A percentile compares a stretch with the other conserved stretches of the same genome.
Evolutionary conservation across 345 rosid genomes (phyloP).

Genomic region (Odontarrhena argentea): DNA sequence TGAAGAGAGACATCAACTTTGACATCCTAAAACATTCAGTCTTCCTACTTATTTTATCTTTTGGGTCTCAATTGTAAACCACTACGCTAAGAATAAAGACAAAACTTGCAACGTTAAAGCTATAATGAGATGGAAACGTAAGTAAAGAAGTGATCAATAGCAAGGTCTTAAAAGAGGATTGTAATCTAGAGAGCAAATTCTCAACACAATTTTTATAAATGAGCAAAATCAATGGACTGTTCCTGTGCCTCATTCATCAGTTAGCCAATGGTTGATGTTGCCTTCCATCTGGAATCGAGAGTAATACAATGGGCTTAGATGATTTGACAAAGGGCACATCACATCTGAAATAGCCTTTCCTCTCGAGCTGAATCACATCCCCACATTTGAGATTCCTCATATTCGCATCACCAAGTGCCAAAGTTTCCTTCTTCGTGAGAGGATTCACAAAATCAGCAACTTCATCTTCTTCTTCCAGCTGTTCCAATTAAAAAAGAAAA

Average conservation of each 20-base stretch:
- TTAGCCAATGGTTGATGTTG: conserved; percentile 34
- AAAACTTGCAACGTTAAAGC: conserved; percentile 11
- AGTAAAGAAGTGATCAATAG: conserved; percentile 4
- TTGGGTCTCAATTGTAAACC: conserved; percentile 21
- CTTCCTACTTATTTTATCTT: neutral
- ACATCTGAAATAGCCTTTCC: conserved; percentile 89
- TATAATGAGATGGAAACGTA: neutral
- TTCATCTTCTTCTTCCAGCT: conserved; percentile 89
- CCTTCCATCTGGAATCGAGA: conserved; percentile 85
- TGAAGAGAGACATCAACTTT: conserved; percentile 5
- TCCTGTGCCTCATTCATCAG: conserved; percentile 8
- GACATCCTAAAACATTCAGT: neutral
- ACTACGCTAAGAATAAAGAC: neutral
- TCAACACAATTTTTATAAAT: conserved; percentile 18
- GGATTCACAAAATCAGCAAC: conserved; percentile 68
- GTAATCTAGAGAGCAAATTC: neutral
- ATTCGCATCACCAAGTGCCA: conserved; percentile 85
- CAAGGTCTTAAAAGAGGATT: neutral
- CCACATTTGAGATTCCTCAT: conserved; percentile 74
- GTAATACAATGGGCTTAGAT: conserved; percentile 68
- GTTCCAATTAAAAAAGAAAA: conserved; percentile 9
- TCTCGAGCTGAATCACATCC: conserved; percentile 81
- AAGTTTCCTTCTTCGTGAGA: conserved; percentile 65
- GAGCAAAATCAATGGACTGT: neutral
- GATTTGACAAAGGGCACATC: conserved; percentile 77